Base-by-base conservation (phyloP, 352 stramenopile species). In the Plasmopara viticola region DNA sequence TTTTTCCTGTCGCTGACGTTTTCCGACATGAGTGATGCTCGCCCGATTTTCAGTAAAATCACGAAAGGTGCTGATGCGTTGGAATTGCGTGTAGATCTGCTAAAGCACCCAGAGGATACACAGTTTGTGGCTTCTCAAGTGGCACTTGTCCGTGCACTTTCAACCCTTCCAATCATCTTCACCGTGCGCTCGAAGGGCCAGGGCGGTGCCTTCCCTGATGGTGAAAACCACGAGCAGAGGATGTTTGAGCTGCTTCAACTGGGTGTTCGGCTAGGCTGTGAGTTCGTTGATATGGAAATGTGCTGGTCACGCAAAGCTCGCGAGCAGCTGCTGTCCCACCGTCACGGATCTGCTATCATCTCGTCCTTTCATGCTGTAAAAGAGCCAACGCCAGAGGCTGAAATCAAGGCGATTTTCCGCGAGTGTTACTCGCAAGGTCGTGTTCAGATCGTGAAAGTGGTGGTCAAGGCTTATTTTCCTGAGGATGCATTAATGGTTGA, bases 251-350 rank as follows among this genome's bases (percentile, higher is more conserved):
- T 98, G 44, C 74, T 98, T 13, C 66, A 86, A 8, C 71, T 97
- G 29, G 95, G 94, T 39, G 69, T 98, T 51, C 85, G 93, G 3
- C 81, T 90, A 47, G 96, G 93, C 12, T 96, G 94, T 40, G 95
- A 99, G 65, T 94, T 98, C 48, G 73, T 99, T 35, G 96, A 99
- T 67, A 84, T 99, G 38, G 96, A 99, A 66, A 94, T 87, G 31
- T 89, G 76, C 58, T 89, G 79, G 78, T 78, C 77, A 17, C 61
- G 81, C 58, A 47, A 90, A 74, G 84, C 82, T 69, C 74, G 74
- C 50, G 56, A 74, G 30, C 38, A 78, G 0, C 29, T 92, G 41
- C 52, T 90, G 25, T 53, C 62, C 18, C 44, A 61, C 18, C 64
- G 74, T 44, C 62, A 71, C 25, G 63, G 68, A 54, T 64, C 71